These are phyloP conservation scores for Endogone sp. DNA, from an alignment of 192 early-diverging fungal genomes.

Conservation along the genomic window DNA sequence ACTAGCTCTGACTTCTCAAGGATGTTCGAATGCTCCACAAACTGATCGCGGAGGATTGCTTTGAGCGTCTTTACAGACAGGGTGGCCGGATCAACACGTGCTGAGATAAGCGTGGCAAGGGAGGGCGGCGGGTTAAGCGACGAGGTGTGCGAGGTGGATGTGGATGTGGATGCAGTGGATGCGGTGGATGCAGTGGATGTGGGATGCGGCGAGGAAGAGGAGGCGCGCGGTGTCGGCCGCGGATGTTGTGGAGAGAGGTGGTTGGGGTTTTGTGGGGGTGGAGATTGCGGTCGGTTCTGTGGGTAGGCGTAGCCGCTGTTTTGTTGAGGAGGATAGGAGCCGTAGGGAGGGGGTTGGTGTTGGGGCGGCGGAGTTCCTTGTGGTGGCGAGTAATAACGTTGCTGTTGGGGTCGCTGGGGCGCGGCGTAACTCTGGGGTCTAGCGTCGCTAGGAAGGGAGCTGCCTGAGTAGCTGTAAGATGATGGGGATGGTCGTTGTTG, in stretches of 20 bases:
- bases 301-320: not conserved
- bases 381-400: not conserved
- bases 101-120: conserved; percentile 28
- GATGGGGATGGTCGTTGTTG: not conserved
- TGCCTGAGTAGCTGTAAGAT: not conserved
- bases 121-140: conserved; percentile 16
- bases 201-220: not conserved
- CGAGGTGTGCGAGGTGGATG: conserved; percentile 13
- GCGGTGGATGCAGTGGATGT: not conserved
- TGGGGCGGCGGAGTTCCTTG: not conserved
- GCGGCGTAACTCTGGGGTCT: not conserved
- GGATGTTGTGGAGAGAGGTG: conserved; percentile 1
- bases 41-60: conserved; percentile 53
- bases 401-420: not conserved
- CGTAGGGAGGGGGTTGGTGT: conserved; percentile 8
- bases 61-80: conserved; percentile 71
- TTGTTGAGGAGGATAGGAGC: not conserved
- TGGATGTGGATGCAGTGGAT: not conserved
- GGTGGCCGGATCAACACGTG: conserved; percentile 43
- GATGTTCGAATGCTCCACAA: conserved; percentile 62
- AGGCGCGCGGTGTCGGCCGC: conserved; percentile 6
- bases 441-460: not conserved
- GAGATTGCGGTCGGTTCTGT: not conserved
- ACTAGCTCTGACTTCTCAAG: conserved; percentile 78
- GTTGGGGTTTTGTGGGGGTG: not conserved